Percentiles rank a stretch among this genome's conserved stretches.
phyloP scores from a whole-genome alignment of 2,329 filamentous ascomycete genomes.

The Aspergillus vadensis region DNA sequence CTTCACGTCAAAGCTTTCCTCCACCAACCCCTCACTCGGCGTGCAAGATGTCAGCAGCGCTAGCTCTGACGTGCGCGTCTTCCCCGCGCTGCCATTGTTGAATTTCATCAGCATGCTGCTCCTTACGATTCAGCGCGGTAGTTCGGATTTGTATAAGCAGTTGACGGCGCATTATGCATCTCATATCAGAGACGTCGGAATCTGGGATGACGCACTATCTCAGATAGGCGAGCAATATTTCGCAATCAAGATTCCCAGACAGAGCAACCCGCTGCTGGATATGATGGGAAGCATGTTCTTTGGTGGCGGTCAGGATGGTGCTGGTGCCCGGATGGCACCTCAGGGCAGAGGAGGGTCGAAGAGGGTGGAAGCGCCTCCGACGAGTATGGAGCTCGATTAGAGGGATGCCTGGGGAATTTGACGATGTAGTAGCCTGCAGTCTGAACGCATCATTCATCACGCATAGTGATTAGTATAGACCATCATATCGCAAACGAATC shows the following conservation, averaged over 20 bases:
- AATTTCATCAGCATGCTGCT: slow-evolving; percentile 90
- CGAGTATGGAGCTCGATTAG: slow-evolving; percentile 50
- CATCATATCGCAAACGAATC: slow-evolving; percentile 14
- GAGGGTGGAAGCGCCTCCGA: slow-evolving; percentile 50
- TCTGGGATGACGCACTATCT: slow-evolving; percentile 80
- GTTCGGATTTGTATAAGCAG: slow-evolving; percentile 76
- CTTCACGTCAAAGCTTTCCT: slow-evolving; percentile 68
- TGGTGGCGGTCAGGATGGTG: slow-evolving; percentile 61
- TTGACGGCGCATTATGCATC: slow-evolving; percentile 77
- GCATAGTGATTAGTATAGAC: not conserved
- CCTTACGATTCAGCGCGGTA: slow-evolving; percentile 77
- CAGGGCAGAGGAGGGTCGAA: slow-evolving; percentile 42
- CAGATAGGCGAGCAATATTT: slow-evolving; percentile 97
- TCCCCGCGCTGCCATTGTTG: slow-evolving; percentile 86
- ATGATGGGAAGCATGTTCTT: slow-evolving; percentile 98
- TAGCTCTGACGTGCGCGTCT: slow-evolving; percentile 74
- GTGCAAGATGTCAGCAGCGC: slow-evolving; percentile 79
- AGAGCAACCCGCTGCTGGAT: slow-evolving; percentile 91
- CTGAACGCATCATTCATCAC: slow-evolving; percentile 7
- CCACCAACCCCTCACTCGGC: slow-evolving; percentile 61
- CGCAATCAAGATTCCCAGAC: slow-evolving; percentile 80
- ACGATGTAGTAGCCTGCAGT: slow-evolving; percentile 9
- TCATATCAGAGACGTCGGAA: slow-evolving; percentile 73
- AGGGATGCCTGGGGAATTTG: slow-evolving; percentile 3
- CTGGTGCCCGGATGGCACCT: slow-evolving; percentile 37